Evolutionary conservation across 1,139 yeast species (phyloP).

Genomic region (Saccharomyces hybrid): DNA sequence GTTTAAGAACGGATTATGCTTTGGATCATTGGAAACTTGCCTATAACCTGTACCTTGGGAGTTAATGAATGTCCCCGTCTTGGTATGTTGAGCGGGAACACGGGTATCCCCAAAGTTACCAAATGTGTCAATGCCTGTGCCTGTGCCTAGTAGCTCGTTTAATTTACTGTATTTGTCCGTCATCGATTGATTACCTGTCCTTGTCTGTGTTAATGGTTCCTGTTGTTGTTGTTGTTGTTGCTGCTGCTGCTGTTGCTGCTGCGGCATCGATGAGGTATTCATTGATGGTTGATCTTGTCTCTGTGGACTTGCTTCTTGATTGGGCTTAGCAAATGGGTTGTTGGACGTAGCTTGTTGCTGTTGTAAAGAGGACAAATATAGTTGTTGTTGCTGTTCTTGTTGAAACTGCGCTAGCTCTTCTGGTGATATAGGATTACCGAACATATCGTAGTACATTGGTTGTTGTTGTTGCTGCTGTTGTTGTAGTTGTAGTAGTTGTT

Average conservation of each 20-base stretch:
- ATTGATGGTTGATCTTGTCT: conserved; percentile 26
- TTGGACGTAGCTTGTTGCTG: conserved; percentile 12
- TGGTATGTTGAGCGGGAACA: conserved; percentile 89
- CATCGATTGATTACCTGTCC: conserved; percentile 42
- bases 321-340: conserved; percentile 6
- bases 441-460: conserved; percentile 7
- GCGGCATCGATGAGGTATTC: conserved; percentile 10
- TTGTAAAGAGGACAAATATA: conserved; percentile 31
- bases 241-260: conserved; percentile 25
- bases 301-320: conserved; percentile 25
- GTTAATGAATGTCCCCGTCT: conserved; percentile 69
- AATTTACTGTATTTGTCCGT: conserved; percentile 60
- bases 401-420: conserved; percentile 16
- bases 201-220: conserved; percentile 36
- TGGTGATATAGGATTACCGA: conserved; percentile 5
- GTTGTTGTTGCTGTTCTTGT: conserved; percentile 27
- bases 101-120: conserved; percentile 89
- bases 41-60: conserved; percentile 81
- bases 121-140: conserved; percentile 90
- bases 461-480: conserved; percentile 22
- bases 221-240: conserved; percentile 26
- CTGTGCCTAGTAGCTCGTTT: conserved; percentile 70
- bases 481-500: conserved; percentile 33
- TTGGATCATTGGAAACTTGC: conserved; percentile 40
- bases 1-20: conserved; percentile 62